Evolutionary conservation across 345 rosid species (phyloP).

Genomic region (Gossypium mustelinum): DNA sequence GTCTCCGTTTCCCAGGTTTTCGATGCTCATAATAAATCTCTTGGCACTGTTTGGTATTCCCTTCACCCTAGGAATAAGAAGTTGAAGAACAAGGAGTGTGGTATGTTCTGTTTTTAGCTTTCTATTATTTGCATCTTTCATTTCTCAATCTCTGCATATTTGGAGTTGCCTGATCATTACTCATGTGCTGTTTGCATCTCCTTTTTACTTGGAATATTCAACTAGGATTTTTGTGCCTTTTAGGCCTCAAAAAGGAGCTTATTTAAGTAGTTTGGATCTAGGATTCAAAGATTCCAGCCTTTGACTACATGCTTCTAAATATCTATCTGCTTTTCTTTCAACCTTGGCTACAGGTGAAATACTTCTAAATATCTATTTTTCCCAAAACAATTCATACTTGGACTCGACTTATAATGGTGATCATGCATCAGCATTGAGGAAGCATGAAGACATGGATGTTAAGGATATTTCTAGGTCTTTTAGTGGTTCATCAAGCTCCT

Average conservation of each 20-base stretch:
- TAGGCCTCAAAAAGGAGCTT: neutral
- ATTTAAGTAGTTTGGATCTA: neutral
- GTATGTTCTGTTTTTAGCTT: constrained; percentile 28
- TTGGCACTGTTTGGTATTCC: constrained; percentile 72
- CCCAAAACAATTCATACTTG: constrained; percentile 43
- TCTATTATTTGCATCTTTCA: neutral
- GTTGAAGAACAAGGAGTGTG: constrained; percentile 73
- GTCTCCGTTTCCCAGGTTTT: constrained; percentile 64
- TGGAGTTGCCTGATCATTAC: neutral
- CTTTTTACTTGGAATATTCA: neutral
- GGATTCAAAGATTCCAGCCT: neutral
- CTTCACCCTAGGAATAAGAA: constrained; percentile 74
- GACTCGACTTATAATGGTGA: constrained; percentile 35
- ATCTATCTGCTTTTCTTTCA: constrained; percentile 2
- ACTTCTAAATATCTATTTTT: constrained; percentile 61
- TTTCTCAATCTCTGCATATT: neutral
- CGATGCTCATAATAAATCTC: constrained; percentile 73
- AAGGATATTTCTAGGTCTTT: constrained; percentile 40
- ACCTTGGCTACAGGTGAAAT: constrained; percentile 62
- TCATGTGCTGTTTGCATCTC: neutral
- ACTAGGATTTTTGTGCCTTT: neutral
- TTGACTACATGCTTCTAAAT: neutral
- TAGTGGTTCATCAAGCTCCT: constrained; percentile 33
- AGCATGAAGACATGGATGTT: constrained; percentile 26
- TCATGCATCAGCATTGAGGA: constrained; percentile 29